These are phyloP conservation scores for Aureobasidium namibiae DNA, from an alignment of 2,329 filamentous ascomycete species.

Conservation along the genomic window DNA sequence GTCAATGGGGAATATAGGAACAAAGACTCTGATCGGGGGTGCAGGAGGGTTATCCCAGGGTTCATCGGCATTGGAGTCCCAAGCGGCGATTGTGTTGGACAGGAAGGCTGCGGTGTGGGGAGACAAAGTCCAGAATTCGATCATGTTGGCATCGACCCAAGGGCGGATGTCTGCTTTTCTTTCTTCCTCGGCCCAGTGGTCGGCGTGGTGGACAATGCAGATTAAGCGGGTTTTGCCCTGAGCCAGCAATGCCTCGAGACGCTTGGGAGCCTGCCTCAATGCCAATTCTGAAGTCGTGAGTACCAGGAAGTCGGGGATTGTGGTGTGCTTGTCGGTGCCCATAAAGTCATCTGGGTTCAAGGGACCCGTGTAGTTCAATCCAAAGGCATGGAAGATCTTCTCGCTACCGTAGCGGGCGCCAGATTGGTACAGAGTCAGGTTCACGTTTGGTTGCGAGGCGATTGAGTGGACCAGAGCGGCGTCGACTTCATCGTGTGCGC, in stretches of 20 bases:
- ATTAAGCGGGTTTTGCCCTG: conserved; percentile 21
- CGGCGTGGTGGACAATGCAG: conserved; percentile 22
- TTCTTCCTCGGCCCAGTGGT: conserved; percentile 19
- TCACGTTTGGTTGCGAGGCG: conserved; percentile 19
- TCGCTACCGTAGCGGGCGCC: conserved; percentile 21
- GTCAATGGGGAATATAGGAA: conserved; percentile 25
- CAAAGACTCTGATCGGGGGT: conserved; percentile 19
- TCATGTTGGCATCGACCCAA: conserved; percentile 19
- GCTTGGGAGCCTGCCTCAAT: conserved; percentile 14
- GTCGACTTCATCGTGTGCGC: conserved; percentile 25
- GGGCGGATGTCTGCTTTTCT: conserved; percentile 12
- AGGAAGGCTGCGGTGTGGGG: conserved; percentile 22
- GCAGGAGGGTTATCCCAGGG: conserved; percentile 13
- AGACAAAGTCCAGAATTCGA: conserved; percentile 22
- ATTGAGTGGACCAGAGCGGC: conserved; percentile 24
- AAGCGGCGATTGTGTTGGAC: conserved; percentile 6
- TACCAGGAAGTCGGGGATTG: conserved; percentile 21
- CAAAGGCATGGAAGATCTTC: conserved; percentile 22
- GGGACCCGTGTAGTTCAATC: conserved; percentile 14
- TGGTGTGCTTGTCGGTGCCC: conserved; percentile 11
- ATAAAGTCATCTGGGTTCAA: conserved; percentile 10
- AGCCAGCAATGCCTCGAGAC: conserved; percentile 19
- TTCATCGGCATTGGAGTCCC: conserved; percentile 1
- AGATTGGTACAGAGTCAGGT: conserved; percentile 21
- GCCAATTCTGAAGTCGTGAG: conserved; percentile 23